Base-by-base conservation (phyloP, 371 early-diverging fungal species). In the Rhizopus delemar region DNA sequence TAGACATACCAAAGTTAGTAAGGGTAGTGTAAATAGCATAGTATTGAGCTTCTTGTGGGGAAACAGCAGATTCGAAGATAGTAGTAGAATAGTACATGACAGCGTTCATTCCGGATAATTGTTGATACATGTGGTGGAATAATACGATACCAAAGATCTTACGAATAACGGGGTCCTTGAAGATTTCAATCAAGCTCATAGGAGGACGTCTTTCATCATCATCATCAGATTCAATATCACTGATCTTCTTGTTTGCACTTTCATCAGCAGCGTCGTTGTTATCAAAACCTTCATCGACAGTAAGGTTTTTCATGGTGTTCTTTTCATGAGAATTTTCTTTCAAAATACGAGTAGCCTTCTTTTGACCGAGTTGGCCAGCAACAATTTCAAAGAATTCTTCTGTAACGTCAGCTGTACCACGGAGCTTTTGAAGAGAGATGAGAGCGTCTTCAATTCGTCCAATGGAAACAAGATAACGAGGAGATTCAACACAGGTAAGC, bases 21-120 rank as follows among this genome's bases (percentile, higher is more conserved):
- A 87, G 76, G 8, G 85, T 87, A 31, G 70, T 56, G 45, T 65
- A 46, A 75, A 82, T 67, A 8, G 91, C 86, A 58, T 91, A 77
- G 64, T 39, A 84, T 69, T 54, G 86, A 73, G 69, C 87, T 9
- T 70, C 53, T 70, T 71, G 71, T 64, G 56, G 68, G 71, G 69
- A 57, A 9, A 73, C 71, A 7, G 69, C 70, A 34, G 82, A 59
- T 74, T 83, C 33, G 71, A 82, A 53, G 77, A 87, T 59, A 80
- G 86, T 72, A 0, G 90, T 87, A 15, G 93, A 93, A 66, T 90
- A 95, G 60, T 88, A 84, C 64, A 89, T 77, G 53, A 91, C 83
- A 51, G 89, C 92, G 62, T 94, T 94, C 78, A 97, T 93, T 36
- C 94, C 95, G 13, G 86, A 83, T 6, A 91, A 72, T 73, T 94